These are phyloP conservation scores for Azolla pinnata DNA, from an alignment of 75 land plant genomes.

Conservation along the genomic window DNA sequence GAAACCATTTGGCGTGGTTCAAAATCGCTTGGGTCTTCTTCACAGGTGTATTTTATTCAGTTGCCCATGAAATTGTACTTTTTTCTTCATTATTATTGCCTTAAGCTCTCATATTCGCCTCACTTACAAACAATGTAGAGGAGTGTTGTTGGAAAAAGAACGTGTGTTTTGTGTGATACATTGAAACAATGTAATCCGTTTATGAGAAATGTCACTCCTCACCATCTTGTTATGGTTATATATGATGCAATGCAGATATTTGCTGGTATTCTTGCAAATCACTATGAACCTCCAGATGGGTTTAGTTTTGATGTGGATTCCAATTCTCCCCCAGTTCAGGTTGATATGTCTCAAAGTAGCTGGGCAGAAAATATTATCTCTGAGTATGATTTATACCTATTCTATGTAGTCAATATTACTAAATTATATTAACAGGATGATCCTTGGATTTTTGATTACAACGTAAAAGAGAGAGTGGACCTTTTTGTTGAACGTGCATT, in stretches of 20 bases:
- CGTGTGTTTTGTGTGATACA: too few relatives aligned
- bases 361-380: background rate
- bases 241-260: conserved; percentile 40
- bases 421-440: conserved; percentile 33
- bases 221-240: background rate
- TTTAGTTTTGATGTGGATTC: conserved; percentile 70
- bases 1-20: conserved; percentile 92
- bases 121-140: too few relatives aligned
- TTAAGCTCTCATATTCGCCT: too few relatives aligned
- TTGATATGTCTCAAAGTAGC: background rate
- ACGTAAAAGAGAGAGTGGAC: conserved; percentile 22
- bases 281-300: conserved; percentile 78
- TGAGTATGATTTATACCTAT: too few relatives aligned
- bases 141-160: too few relatives aligned
- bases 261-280: conserved; percentile 57
- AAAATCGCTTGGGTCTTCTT: conserved; percentile 67
- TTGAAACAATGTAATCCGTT: too few relatives aligned
- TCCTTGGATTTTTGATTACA: conserved; percentile 24
- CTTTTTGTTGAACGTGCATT: conserved; percentile 26
- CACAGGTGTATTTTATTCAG: conserved; percentile 55
- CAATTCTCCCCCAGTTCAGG: conserved; percentile 59
- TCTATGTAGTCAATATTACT: too few relatives aligned
- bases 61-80: too few relatives aligned
- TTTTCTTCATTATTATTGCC: too few relatives aligned
- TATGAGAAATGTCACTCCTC: too few relatives aligned